Percentiles rank a stretch among this genome's conserved stretches.
phyloP scores from a whole-genome alignment of 192 early-diverging fungal genomes.

The Diversispora epigaea region DNA sequence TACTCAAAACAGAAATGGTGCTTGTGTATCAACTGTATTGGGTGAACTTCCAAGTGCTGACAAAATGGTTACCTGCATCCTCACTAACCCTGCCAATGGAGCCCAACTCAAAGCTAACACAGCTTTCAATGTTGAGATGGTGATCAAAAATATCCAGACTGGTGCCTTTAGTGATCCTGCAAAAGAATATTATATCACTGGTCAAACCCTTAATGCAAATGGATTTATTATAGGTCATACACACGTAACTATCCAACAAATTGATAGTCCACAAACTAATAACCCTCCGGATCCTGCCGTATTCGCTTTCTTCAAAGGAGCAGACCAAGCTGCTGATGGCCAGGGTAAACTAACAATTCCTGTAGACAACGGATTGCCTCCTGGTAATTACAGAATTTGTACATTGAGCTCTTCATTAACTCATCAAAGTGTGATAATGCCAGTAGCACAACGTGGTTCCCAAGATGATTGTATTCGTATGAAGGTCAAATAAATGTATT shows the following conservation, averaged over 20 bases:
- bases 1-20: background rate
- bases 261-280: background rate
- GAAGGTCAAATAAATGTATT: background rate
- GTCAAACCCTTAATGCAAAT: background rate
- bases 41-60: background rate
- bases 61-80: background rate
- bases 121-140: background rate
- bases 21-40: background rate
- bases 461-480: conserved; percentile 36
- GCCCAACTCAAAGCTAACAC: background rate
- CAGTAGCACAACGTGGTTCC: conserved; percentile 32
- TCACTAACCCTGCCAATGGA: background rate
- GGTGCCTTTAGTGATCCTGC: background rate
- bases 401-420: background rate
- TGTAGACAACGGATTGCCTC: background rate
- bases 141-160: background rate
- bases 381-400: conserved; percentile 18
- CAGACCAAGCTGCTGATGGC: background rate
- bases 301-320: conserved; percentile 18
- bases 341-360: background rate
- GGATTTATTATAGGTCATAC: background rate
- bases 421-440: conserved; percentile 31
- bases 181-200: background rate
- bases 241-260: background rate
- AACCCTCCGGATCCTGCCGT: background rate